Base-by-base conservation (phyloP, 441 rosid genomes). In the Croton setiger region DNA sequence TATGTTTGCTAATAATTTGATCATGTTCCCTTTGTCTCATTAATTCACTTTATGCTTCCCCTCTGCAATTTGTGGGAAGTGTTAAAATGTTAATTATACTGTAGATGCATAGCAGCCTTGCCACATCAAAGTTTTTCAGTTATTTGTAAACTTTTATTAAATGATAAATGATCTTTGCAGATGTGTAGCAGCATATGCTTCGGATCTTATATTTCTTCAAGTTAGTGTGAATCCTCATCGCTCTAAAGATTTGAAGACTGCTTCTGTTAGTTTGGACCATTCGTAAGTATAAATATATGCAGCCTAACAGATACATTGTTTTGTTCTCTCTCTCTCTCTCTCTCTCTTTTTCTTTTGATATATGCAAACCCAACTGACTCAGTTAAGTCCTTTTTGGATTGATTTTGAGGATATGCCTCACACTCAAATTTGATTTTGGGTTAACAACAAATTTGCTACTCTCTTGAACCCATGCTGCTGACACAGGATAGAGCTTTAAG, bases 171-270 rank as follows among this genome's bases (percentile, higher is more conserved):
- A 36, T 70, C 72, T 71, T 73, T 78, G 69, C 87, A 95, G 99
- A 77, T 95, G 99, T 79, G 99, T 88, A 1, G 98, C 78, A 57
- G 98, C 99, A 35, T 95, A 45, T 77, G 83, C 97, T 64, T 95
- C 98, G 64, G 99, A 95, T 86, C 82, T 92, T 47, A 75, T 89
- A 79, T 90, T 95, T 80, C 79, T 90, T 73, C 51, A 77, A 68
- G 86, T 93, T 55, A 86, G 93, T 74, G 68, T 90, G 83, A 95
- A 95, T 81, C 99, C 99, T 67, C 97, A 92, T 71, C 93, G 97
- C 5, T 77, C 74, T 70, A 82, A 72, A 82, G 92, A 87, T 57
- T 76, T 86, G 73, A 84, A 81, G 85, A 62, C 81, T 31, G 72
- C 84, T 78, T 73, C 86, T 11, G 87, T 95, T 55, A 90, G 98